Evolutionary conservation across 805 yeast genomes (phyloP), one percentile per base, ranked within the genome.

Genomic region (Starmerella floris): DNA sequence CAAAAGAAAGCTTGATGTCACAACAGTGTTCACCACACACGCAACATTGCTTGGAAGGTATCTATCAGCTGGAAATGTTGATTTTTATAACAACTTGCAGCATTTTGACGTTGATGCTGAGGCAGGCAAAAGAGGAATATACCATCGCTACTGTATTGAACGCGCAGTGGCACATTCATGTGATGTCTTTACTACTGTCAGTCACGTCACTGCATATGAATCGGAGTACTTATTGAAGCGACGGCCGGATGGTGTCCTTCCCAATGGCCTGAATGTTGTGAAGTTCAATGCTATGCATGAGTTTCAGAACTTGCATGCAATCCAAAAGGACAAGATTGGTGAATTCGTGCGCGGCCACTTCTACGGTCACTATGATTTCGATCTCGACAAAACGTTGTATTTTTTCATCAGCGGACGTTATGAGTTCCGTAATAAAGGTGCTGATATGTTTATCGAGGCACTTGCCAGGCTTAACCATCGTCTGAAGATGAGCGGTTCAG

Each of bases 221-320:
- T 69, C 88, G 5, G 97, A 88, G 65, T 93, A 87, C 61, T 68
- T 88, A 62, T 70, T 88, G 52, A 91, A 88, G 58, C 74, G 98
- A 50, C 87, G 88, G 62, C 98, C 98, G 1, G 98, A 88, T 59
- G 98, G 98, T 3, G 96, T 88, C 20, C 72, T 91, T 58, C 98
- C 98, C 42, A 88, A 88, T 60, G 98, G 98, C 21, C 70, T 88
- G 49, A 88, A 88, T 59, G 97, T 88, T 41, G 84, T 87, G 50
- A 88, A 88, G 66, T 88, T 88, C 65, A 88, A 83, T 57, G 97
- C 97, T 1, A 94, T 88, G 53, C 98, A 88, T 63, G 98, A 88
- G 66, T 88, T 88, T 67, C 98, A 88, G 65, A 88, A 91, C 63
- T 69, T 88, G 63, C 98, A 88, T 66, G 95, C 95, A 22, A 63